These are phyloP conservation scores for Moniliella sp. DNA, from an alignment of 1,284 basidiomycete species.

Conservation along the genomic window DNA sequence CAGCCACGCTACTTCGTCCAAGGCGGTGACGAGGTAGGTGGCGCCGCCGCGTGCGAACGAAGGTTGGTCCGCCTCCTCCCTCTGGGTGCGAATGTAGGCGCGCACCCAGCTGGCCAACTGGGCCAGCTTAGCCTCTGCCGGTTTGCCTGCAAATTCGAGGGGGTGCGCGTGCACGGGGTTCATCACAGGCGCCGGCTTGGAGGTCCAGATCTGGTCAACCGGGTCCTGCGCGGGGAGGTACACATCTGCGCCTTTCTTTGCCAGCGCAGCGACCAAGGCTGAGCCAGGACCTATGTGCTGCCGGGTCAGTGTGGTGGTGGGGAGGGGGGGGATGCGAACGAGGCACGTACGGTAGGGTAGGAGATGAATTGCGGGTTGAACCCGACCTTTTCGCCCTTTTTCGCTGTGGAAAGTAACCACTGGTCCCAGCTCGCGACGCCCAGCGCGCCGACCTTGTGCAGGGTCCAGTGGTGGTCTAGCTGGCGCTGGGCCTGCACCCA, in stretches of 20 bases:
- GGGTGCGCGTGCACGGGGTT: slow-evolving; percentile 55
- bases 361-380: slow-evolving; percentile 71
- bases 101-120: no score
- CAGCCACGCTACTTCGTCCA: slow-evolving; percentile 28
- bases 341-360: no score
- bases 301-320: no score
- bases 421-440: no score
- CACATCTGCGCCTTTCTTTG: slow-evolving; percentile 35
- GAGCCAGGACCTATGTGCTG: slow-evolving; percentile 44
- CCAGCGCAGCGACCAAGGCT: slow-evolving; percentile 5
- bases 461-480: no score
- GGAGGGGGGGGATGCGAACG: no score
- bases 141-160: slow-evolving; percentile 49
- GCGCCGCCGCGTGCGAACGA: slow-evolving; percentile 11
- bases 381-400: slow-evolving; percentile 46
- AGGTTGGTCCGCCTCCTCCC: slow-evolving; percentile 16
- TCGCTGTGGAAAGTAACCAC: slow-evolving; percentile 32
- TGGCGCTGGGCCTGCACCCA: slow-evolving; percentile 76
- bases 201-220: slow-evolving; percentile 59
- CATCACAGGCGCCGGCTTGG: slow-evolving; percentile 48
- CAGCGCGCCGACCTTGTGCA: no score
- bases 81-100: no score
- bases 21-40: slow-evolving; percentile 15
- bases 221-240: slow-evolving; percentile 47
- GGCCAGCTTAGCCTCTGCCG: slow-evolving; percentile 23